Evolutionary conservation across 352 stramenopile genomes (phyloP).

Genomic region (Phytophthora ramorum): DNA sequence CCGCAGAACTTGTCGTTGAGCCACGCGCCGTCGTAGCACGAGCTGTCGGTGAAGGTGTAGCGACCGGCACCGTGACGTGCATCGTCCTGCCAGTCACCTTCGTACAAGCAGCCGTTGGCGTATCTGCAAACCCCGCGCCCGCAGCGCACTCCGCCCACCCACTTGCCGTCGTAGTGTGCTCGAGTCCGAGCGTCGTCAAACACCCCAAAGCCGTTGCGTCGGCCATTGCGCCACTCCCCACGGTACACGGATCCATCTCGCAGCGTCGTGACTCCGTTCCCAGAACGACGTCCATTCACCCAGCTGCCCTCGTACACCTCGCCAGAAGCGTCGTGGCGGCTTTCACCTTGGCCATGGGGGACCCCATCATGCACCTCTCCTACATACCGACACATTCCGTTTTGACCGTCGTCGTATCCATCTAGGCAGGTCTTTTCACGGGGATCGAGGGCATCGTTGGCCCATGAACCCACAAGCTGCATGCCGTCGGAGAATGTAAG

Average conservation of each 20-base stretch:
- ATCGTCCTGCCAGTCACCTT: constrained; percentile 86
- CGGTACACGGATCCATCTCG: constrained; percentile 84
- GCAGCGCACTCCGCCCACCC: constrained; percentile 80
- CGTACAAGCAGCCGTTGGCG: constrained; percentile 73
- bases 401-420: constrained; percentile 56
- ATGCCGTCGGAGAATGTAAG: constrained; percentile 71
- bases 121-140: constrained; percentile 65
- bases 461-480: constrained; percentile 50
- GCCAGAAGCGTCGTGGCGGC: constrained; percentile 31
- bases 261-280: constrained; percentile 56
- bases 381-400: constrained; percentile 55
- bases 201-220: constrained; percentile 84
- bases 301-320: constrained; percentile 69
- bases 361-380: constrained; percentile 49
- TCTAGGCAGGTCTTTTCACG: constrained; percentile 39
- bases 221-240: constrained; percentile 86
- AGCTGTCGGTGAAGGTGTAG: constrained; percentile 78
- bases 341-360: constrained; percentile 67
- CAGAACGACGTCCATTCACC: constrained; percentile 53
- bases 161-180: constrained; percentile 85
- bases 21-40: constrained; percentile 88
- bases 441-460: constrained; percentile 22
- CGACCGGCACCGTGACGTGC: constrained; percentile 78
- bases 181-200: constrained; percentile 62
- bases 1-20: constrained; percentile 74